Evolutionary conservation across 306 rosid species (phyloP).

Genomic region (Arachis hypogaea): DNA sequence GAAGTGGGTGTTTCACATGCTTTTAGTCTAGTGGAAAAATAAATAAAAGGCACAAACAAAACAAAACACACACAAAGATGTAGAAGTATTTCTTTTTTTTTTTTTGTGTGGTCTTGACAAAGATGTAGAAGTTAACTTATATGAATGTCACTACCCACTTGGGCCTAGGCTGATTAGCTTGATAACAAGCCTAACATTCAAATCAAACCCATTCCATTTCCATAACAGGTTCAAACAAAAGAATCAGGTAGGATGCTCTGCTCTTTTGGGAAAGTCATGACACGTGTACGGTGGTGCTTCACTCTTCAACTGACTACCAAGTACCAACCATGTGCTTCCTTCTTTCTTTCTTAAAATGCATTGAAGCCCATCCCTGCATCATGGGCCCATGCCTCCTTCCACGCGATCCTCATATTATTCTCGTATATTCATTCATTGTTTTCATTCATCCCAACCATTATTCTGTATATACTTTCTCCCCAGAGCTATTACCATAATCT

Average conservation of each 20-base stretch:
- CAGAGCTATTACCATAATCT: too few relatives aligned
- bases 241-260: not conserved
- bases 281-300: constrained; percentile 37
- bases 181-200: too few relatives aligned
- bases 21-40: too few relatives aligned
- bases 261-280: not conserved
- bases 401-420: constrained; percentile 1
- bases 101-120: too few relatives aligned
- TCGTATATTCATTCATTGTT: not conserved
- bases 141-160: too few relatives aligned
- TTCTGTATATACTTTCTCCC: too few relatives aligned
- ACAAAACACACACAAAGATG: too few relatives aligned
- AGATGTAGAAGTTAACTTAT: too few relatives aligned
- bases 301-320: not conserved
- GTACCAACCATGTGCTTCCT: constrained; percentile 19
- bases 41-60: too few relatives aligned
- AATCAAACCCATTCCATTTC: not conserved
- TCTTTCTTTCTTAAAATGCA: not conserved
- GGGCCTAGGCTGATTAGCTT: too few relatives aligned
- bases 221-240: not conserved
- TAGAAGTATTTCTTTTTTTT: too few relatives aligned
- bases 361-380: not conserved
- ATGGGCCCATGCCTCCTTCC: not conserved
- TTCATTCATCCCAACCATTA: not conserved
- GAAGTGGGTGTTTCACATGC: too few relatives aligned